phyloP scores from a whole-genome alignment of 306 rosid species.

The Morella rubra region DNA sequence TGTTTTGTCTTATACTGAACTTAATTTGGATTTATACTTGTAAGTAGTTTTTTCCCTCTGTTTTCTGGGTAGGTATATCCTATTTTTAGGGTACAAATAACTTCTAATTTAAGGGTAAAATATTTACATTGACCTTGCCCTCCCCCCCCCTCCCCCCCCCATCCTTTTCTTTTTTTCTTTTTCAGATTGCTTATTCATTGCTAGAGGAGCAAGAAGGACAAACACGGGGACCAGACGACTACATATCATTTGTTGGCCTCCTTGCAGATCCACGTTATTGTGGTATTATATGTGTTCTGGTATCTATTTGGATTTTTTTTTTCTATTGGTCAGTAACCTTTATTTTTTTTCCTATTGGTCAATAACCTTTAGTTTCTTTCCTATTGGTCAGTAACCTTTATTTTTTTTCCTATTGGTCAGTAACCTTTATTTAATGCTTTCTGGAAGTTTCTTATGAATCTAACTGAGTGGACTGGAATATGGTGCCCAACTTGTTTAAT shows the following conservation, averaged over 20 bases:
- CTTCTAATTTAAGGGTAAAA: conserved; percentile 6
- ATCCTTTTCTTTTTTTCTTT: conserved; percentile 25
- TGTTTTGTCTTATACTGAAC: neutral
- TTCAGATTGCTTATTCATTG: conserved; percentile 86
- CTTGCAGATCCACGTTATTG: conserved; percentile 97
- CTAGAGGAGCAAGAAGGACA: conserved; percentile 97
- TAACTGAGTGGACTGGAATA: too few relatives aligned
- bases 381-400: conserved; percentile 22
- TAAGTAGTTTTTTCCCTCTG: too few relatives aligned
- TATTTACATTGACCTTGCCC: neutral
- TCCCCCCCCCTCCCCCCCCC: neutral
- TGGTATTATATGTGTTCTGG: conserved; percentile 66
- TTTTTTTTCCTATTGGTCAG: conserved; percentile 18
- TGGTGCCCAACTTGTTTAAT: too few relatives aligned
- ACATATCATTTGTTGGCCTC: conserved; percentile 90
- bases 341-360: conserved; percentile 20
- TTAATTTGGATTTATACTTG: neutral
- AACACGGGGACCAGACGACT: conserved; percentile 52
- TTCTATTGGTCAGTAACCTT: conserved; percentile 23
- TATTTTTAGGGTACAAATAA: conserved; percentile 4
- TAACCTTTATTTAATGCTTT: conserved; percentile 23
- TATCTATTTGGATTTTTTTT: conserved; percentile 42
- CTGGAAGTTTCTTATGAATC: conserved; percentile 20
- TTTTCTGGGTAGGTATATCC: neutral
- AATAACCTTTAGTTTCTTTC: too few relatives aligned